phyloP scores from a whole-genome alignment of 306 rosid species.

The Spatholobus suberectus region DNA sequence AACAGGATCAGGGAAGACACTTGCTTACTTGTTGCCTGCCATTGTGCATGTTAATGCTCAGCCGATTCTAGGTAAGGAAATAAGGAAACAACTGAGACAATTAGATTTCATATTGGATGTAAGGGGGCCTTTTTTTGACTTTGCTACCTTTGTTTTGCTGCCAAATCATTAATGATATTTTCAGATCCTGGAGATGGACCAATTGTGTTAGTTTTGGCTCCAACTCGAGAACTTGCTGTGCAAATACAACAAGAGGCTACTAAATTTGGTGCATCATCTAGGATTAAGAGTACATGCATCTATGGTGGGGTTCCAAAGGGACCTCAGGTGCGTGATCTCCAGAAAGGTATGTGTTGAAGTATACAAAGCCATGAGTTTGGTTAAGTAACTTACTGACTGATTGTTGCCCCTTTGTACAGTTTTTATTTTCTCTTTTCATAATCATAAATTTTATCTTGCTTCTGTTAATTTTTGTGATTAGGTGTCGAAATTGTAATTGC shows the following conservation, averaged over 20 bases:
- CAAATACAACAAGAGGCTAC: constrained; percentile 95
- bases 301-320: constrained; percentile 99
- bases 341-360: constrained; percentile 77
- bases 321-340: constrained; percentile 99
- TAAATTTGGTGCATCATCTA: constrained; percentile 97
- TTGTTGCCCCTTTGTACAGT: neutral
- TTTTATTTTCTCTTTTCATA: constrained; percentile 3
- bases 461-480: constrained; percentile 45
- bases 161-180: constrained; percentile 20
- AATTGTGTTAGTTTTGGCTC: constrained; percentile 94
- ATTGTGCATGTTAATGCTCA: constrained; percentile 99
- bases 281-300: constrained; percentile 94
- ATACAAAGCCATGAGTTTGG: constrained; percentile 32
- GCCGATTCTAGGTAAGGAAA: constrained; percentile 76
- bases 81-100: constrained; percentile 7
- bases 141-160: constrained; percentile 2
- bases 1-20: constrained; percentile 99
- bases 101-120: constrained; percentile 9
- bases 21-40: constrained; percentile 95
- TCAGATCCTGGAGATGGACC: constrained; percentile 99
- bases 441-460: constrained; percentile 15
- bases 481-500: constrained; percentile 99
- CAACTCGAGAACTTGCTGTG: constrained; percentile 98
- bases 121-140: constrained; percentile 12
- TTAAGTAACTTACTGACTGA: neutral